These are phyloP conservation scores for Ogataea parapolymorpha DNA, from an alignment of 805 yeast genomes.

Conservation along the genomic window DNA sequence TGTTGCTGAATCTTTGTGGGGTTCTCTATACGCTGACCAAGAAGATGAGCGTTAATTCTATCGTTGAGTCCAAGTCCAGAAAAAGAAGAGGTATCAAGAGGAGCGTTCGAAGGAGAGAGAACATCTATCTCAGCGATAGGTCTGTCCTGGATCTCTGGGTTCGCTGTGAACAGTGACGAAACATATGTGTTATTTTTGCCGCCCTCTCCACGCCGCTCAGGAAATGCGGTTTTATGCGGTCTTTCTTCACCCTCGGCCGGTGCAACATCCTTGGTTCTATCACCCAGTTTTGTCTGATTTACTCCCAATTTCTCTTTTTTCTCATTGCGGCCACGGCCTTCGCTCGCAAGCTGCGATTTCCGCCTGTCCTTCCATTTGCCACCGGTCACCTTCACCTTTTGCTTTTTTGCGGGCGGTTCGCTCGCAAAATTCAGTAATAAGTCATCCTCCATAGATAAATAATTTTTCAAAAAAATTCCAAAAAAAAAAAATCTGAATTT, in stretches of 20 bases:
- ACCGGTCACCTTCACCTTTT: conserved; percentile 48
- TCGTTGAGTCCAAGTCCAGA: conserved; percentile 65
- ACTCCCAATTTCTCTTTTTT: conserved; percentile 15
- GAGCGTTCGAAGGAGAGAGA: conserved; percentile 77
- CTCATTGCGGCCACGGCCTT: conserved; percentile 39
- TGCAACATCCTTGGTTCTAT: neutral
- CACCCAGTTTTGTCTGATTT: conserved; percentile 13
- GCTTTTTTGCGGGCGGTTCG: conserved; percentile 19
- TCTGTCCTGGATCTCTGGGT: conserved; percentile 48
- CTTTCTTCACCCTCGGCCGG: neutral
- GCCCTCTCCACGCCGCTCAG: conserved; percentile 52
- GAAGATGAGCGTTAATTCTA: conserved; percentile 50
- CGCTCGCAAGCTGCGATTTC: conserved; percentile 48
- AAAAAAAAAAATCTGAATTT: neutral
- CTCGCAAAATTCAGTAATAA: conserved; percentile 70
- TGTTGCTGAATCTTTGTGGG: conserved; percentile 89
- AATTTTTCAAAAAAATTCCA: conserved; percentile 5
- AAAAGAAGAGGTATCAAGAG: conserved; percentile 70
- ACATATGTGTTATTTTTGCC: conserved; percentile 65
- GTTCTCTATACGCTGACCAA: conserved; percentile 46
- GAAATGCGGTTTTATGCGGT: conserved; percentile 25
- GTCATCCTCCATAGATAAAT: conserved; percentile 52
- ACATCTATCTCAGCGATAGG: conserved; percentile 33
- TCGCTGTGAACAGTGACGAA: conserved; percentile 79
- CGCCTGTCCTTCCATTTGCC: conserved; percentile 85